phyloP scores from a whole-genome alignment of 2,329 filamentous ascomycete species.

The Cladosporium halotolerans region DNA sequence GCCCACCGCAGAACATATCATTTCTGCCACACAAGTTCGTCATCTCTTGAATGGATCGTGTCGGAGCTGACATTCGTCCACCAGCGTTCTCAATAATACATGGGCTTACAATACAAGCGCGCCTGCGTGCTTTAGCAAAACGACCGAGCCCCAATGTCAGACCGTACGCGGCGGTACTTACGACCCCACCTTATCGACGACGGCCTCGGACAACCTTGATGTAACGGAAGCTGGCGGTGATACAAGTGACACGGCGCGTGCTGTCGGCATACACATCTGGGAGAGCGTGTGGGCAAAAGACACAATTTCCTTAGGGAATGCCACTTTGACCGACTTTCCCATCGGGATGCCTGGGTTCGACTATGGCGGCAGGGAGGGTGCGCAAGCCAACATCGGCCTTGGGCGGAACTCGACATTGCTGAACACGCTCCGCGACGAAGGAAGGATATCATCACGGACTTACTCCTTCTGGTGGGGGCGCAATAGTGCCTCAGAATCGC shows the following conservation, averaged over 20 bases:
- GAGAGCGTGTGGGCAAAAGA: constrained; percentile 15
- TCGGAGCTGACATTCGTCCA: not conserved
- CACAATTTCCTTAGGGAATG: constrained; percentile 9
- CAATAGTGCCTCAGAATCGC: constrained; percentile 14
- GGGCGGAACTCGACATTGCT: constrained; percentile 26
- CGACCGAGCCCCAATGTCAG: constrained; percentile 7
- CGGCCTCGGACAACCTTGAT: not conserved
- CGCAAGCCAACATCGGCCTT: constrained; percentile 19
- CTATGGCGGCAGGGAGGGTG: constrained; percentile 9
- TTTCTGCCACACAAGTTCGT: constrained; percentile 7
- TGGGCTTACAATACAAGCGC: constrained; percentile 17
- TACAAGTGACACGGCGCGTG: constrained; percentile 14
- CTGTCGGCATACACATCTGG: constrained; percentile 14
- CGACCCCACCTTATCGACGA: constrained; percentile 12
- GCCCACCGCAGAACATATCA: constrained; percentile 10
- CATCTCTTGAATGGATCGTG: not conserved
- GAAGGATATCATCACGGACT: constrained; percentile 21
- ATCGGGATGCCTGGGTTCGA: constrained; percentile 18
- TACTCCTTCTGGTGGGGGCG: constrained; percentile 25
- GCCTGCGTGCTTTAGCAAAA: constrained; percentile 11
- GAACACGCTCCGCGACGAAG: constrained; percentile 15
- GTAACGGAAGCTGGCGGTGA: constrained; percentile 14
- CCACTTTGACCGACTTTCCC: constrained; percentile 11
- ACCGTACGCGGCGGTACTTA: constrained; percentile 17
- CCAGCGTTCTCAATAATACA: constrained; percentile 14